Base-by-base conservation (phyloP, 2,329 filamentous ascomycete species). In the Arthroderma sp. region DNA sequence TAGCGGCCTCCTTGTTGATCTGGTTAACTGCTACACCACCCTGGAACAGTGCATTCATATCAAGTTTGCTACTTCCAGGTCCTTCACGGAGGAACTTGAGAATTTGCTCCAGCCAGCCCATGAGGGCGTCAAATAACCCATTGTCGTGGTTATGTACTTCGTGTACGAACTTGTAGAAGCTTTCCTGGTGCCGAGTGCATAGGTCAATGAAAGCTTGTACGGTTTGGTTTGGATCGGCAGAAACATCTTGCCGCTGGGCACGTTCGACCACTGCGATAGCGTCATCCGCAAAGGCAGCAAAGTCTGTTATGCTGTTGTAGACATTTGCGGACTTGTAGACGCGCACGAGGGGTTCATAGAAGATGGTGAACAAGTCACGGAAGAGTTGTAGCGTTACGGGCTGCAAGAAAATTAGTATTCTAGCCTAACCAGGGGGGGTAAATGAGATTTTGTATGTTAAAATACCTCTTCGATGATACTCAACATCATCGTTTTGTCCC, bases 301-400 rank as follows among this genome's bases (percentile, higher is more conserved):
- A 96, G 63, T 98, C 91, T 0, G 89, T 96, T 48, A 98, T 89
- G 59, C 85, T 93, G 69, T 80, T 91, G 72, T 96, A 96, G 28
- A 98, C 89, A 56, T 96, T 98, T 52, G 91, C 91, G 15, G 88
- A 94, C 67, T 96, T 98, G 73, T 98, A 98, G 0, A 98, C 91
- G 40, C 91, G 78, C 10, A 98, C 86, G 22, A 98, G 78, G 0
- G 91, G 91, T 61, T 98, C 91, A 66, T 98, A 98, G 68, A 98
- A 98, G 60, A 98, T 96, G 31, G 87, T 94, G 63, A 98, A 96
- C 27, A 98, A 74, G 58, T 98, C 91, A 40, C 87, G 80, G 74
- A 98, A 91, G 29, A 98, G 74, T 59, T 93, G 83, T n/a, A 98
- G 72, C 0, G 91, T 96, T n/a, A 89, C 88, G 0, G 91, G 86